Conservation (phyloP, 2,329 filamentous ascomycete genomes). For the Pseudogymnoascus sp. region DNA sequence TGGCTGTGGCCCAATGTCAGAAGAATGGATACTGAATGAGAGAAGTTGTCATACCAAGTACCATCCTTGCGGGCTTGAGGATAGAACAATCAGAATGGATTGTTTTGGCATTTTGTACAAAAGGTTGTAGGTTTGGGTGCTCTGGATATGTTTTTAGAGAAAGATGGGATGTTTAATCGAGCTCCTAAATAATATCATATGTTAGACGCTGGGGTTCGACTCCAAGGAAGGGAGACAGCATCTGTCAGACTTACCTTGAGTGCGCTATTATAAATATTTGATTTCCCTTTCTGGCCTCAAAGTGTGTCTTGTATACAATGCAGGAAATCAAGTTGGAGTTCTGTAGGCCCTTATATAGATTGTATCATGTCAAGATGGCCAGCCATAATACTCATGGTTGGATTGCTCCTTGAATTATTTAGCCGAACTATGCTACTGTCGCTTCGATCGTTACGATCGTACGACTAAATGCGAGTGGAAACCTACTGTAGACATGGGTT, state of each 20-base stretch:
- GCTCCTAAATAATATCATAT: background rate
- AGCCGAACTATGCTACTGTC: background rate
- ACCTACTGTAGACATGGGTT: background rate
- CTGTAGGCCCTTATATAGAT: background rate
- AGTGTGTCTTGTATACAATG: background rate
- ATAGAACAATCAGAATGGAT: constrained; percentile 42
- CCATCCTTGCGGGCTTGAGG: constrained; percentile 47
- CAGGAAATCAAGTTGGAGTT: background rate
- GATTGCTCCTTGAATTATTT: background rate
- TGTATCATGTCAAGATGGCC: background rate
- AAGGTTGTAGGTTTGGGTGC: background rate
- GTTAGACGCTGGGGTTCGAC: background rate
- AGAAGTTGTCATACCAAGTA: constrained; percentile 34
- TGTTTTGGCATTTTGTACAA: background rate
- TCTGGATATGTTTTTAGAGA: background rate
- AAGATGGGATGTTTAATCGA: background rate
- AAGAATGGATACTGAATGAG: background rate
- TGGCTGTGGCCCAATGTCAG: constrained; percentile 29
- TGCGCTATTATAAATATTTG: background rate
- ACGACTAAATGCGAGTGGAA: background rate
- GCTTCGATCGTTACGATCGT: background rate
- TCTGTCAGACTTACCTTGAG: background rate
- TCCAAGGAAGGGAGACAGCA: background rate
- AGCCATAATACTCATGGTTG: background rate
- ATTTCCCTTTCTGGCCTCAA: background rate